Base-by-base conservation (phyloP, 768 basidiomycete species). In the Scleroderma bovista region DNA sequence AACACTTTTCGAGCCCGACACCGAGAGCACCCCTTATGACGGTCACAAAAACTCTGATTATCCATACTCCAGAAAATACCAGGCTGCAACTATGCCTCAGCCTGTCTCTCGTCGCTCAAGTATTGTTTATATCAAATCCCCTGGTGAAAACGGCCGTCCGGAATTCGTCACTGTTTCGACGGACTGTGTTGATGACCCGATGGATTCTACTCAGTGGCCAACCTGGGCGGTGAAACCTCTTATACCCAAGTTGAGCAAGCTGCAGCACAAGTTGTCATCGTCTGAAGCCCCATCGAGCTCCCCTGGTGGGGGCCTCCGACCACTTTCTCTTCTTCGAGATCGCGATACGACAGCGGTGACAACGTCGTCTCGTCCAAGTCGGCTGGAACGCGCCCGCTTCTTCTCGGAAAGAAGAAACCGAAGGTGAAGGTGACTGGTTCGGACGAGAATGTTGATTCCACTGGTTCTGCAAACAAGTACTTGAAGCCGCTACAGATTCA, bases 1-100 rank as follows among this genome's bases (percentile, higher is more conserved):
- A 5, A 83, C 83, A 1, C 66, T 84, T 16, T 84, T 83, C 57
- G 83, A 86, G 46, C 59, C 55, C 8, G 23, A 32, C 11, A 77
- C 80, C 3, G 76, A 84, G 62, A 86, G 83, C 60, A 86, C 84
- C 0, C 84, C 84, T 1, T 78, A 79, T 56, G 79, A 78, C 52
- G n/a, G n/a, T n/a, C n/a, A 78, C 52, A 58, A 59, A 61, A 51
- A n/a, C n/a, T 36, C 3, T 12, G 34, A 48, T 42, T 38, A 58
- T 41, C 47, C 53, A 44, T 48, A 52, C 34, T 19, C 44, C 11
- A 43, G 45, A 49, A 52, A 60, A 50, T 55, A 53, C 47, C 51
- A 62, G 53, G 52, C 57, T 44, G 45, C 41, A 47, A 34, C 59
- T 50, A 47, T 53, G 54, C n/a, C 53, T 57, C 63, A 54, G 47